Conservation (phyloP, 2,329 filamentous ascomycete species). For the Colletotrichum cereale region DNA sequence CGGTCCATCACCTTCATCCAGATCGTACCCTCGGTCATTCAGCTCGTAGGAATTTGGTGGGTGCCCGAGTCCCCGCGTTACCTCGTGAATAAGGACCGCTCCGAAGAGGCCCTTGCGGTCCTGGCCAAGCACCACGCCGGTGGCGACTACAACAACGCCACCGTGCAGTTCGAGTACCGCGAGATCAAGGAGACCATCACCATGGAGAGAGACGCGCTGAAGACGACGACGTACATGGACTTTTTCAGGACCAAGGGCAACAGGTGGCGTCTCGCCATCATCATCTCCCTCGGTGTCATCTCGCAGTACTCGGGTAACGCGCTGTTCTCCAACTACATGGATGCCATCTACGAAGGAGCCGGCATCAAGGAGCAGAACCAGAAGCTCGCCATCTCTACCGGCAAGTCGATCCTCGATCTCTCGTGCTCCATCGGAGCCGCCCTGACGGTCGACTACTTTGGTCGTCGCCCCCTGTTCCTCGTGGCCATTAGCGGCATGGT, state of each 20-base stretch:
- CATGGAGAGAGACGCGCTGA: conserved; percentile 65
- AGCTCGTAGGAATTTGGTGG: conserved; percentile 75
- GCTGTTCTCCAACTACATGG: conserved; percentile 76
- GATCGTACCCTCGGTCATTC: conserved; percentile 70
- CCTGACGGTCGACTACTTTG: conserved; percentile 62
- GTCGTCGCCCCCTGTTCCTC: conserved; percentile 67
- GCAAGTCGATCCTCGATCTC: conserved; percentile 71
- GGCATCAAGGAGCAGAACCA: conserved; percentile 69
- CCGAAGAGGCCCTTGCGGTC: conserved; percentile 71
- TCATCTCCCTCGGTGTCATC: conserved; percentile 74
- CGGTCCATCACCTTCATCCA: conserved; percentile 75
- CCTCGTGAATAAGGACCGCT: conserved; percentile 72
- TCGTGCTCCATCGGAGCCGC: conserved; percentile 68
- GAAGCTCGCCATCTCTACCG: conserved; percentile 67
- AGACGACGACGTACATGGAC: conserved; percentile 67
- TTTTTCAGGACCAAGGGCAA: conserved; percentile 74
- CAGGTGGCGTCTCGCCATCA: conserved; percentile 71
- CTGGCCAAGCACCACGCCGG: conserved; percentile 75
- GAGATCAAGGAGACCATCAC: conserved; percentile 75
- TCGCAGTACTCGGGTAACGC: conserved; percentile 78
- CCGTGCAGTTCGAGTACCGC: conserved; percentile 74
- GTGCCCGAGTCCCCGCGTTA: conserved; percentile 77
- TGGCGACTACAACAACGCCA: conserved; percentile 67
- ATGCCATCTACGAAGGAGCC: conserved; percentile 70
- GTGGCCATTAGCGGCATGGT: conserved; percentile 63